A percentile compares a stretch with the other conserved stretches of the same genome.
Evolutionary conservation across 139 green algal species (phyloP).

Genomic region (Chlamydomonas schloesseri): DNA sequence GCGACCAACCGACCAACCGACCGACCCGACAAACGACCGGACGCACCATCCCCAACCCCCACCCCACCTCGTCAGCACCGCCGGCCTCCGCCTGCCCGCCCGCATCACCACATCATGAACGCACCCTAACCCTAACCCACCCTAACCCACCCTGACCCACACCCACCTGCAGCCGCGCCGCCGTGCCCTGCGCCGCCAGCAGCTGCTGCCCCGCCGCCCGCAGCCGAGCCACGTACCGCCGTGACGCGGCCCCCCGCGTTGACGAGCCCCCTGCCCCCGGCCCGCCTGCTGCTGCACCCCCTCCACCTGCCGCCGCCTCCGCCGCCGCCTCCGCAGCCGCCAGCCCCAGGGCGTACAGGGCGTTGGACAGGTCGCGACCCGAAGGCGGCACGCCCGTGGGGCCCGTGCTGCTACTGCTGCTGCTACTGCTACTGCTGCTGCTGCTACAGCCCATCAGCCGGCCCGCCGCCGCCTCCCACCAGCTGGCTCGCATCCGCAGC

Average conservation of each 20-base stretch:
- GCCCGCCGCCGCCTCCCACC: conserved; percentile 30
- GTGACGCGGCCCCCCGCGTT: neutral
- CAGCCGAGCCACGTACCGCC: neutral
- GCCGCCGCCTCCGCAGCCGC: neutral
- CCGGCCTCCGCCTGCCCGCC: no score
- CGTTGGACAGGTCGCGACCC: conserved; percentile 23
- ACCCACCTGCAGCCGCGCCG: neutral
- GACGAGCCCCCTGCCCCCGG: neutral
- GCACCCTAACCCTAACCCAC: no score
- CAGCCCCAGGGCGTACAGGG: conserved; percentile 12
- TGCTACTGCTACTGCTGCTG: neutral
- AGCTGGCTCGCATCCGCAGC: conserved; percentile 14
- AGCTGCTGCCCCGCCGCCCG: neutral
- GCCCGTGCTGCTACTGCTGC: no score
- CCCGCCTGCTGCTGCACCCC: no score
- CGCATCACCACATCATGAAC: no score
- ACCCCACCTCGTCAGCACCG: no score
- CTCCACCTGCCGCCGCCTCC: neutral
- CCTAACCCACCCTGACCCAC: no score
- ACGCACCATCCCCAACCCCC: no score
- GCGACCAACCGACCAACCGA: no score
- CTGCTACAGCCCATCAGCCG: neutral
- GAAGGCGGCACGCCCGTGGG: no score
- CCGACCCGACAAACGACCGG: no score
- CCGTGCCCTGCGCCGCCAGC: neutral